Base-by-base conservation (phyloP, 75 land plant species). In the Isoetes taiwanensis region DNA sequence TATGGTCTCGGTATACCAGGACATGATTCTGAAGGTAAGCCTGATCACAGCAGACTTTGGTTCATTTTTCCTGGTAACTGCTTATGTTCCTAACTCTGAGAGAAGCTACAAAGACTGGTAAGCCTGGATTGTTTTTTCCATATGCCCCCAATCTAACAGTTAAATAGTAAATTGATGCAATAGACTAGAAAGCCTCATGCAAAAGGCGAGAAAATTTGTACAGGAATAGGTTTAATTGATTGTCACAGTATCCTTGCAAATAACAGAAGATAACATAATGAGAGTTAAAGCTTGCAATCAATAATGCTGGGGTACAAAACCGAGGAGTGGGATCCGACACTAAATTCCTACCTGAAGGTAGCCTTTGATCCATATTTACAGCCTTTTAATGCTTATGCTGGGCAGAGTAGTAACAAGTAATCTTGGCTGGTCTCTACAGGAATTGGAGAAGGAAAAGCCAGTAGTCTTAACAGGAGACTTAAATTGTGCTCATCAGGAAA, bases 401-500 rank as follows among this genome's bases (percentile, higher is more conserved):
- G n/a, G n/a, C n/a, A n/a, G n/a, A n/a, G n/a, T n/a, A n/a, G n/a
- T n/a, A n/a, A n/a, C n/a, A n/a, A n/a, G n/a, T n/a, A n/a, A n/a
- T n/a, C n/a, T n/a, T n/a, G n/a, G n/a, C n/a, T n/a, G n/a, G n/a
- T 27, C 14, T 21, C 0, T 64, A 42, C 79, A 90, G 97, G 87
- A 80, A 16, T 54, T 90, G 29, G 93, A 90, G 58, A 77, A 75
- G 64, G 71, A 68, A 60, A 90, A 90, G 41, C 97, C 97, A 41
- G 97, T 90, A 37, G 75, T 90, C 63, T 61, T 90, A 58, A 86
- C 97, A 11, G 97, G 97, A 34, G 97, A 90, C 66, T 61, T 90
- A 26, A 90, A 90, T 65, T 86, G 97, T 73, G 97, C 93, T 42
- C 84, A 90, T 67, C 61, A 90, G 62, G 91, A 90, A 60, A 90